These are phyloP conservation scores for Ormosia semicastrata DNA, from an alignment of 306 rosid genomes.

Conservation along the genomic window DNA sequence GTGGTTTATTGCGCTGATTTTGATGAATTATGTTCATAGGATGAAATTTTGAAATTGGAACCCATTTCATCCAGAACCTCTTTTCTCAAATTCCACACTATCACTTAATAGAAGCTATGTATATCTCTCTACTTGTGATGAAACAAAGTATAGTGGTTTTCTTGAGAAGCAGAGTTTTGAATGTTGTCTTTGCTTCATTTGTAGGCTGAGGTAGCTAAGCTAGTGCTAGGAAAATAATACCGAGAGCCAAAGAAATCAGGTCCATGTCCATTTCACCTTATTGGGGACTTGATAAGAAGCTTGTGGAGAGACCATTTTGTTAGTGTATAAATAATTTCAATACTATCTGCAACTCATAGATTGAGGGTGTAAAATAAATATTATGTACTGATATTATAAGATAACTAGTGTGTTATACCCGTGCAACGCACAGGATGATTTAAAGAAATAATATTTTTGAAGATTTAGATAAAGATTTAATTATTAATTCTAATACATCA, in stretches of 20 bases:
- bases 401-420: too few relatives aligned
- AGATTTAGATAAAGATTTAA: too few relatives aligned
- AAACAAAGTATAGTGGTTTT: neutral
- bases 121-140: constrained; percentile 21
- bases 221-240: constrained; percentile 53
- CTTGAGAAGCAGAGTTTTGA: neutral
- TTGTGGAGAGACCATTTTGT: constrained; percentile 60
- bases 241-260: constrained; percentile 58
- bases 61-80: constrained; percentile 56
- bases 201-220: constrained; percentile 68
- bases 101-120: constrained; percentile 63
- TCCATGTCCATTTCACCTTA: constrained; percentile 57
- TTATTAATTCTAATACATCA: too few relatives aligned
- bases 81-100: constrained; percentile 61
- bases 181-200: neutral
- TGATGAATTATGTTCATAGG: too few relatives aligned
- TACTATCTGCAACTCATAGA: too few relatives aligned
- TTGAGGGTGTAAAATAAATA: too few relatives aligned
- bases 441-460: too few relatives aligned
- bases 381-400: too few relatives aligned
- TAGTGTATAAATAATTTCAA: too few relatives aligned
- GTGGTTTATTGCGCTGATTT: too few relatives aligned
- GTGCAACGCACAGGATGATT: too few relatives aligned
- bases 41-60: constrained; percentile 54
- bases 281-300: constrained; percentile 56